Base-by-base conservation (phyloP, 2,329 filamentous ascomycete genomes). In the Alternaria alternata region DNA sequence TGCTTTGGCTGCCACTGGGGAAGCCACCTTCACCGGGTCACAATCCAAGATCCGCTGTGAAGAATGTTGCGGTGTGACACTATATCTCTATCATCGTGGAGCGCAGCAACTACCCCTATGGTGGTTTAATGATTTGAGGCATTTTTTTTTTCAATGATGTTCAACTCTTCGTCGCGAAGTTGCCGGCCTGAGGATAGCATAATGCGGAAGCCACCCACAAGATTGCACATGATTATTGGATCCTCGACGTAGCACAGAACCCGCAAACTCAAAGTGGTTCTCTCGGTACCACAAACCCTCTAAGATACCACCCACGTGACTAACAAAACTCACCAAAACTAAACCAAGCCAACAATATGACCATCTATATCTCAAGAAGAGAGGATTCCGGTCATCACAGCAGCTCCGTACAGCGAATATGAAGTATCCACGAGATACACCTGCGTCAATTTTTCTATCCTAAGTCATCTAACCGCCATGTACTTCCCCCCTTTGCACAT, bases 121-220 rank as follows among this genome's bases (percentile, higher is more conserved):
- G 38, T 41, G 11, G 20, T 3, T 16, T 12, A 2, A 11, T 9
- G 9, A 1, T 12, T 11, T 24, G 39, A 22, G 5, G 20, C 20
- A 20, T 3, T 20, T 6, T 42, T 12, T 5, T 16, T 4, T 12
- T 5, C 1, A 6, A 7, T 12, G 14, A 14, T 8, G 7, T 24
- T 9, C 4, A 2, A 16, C 4, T 7, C 20, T 3, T 5, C 14
- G 11, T 11, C 5, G 28, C 39, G 9, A 6, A 3, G 4, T 14
- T 7, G 3, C 14, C 20, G 12, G 3, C 18, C 4, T 7, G 0
- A 3, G 7, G 4, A 2, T 4, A 3, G 4, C 39, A 24, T 16
- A 4, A 24, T 16, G 20, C 12, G 7, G 20, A 14, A 42, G 9
- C 20, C 12, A 24, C 8, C 7, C 5, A 16, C 5, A 42, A 14